phyloP scores from a whole-genome alignment of 2,329 filamentous ascomycete species.

The Aspergillus fumigatiaffinis region DNA sequence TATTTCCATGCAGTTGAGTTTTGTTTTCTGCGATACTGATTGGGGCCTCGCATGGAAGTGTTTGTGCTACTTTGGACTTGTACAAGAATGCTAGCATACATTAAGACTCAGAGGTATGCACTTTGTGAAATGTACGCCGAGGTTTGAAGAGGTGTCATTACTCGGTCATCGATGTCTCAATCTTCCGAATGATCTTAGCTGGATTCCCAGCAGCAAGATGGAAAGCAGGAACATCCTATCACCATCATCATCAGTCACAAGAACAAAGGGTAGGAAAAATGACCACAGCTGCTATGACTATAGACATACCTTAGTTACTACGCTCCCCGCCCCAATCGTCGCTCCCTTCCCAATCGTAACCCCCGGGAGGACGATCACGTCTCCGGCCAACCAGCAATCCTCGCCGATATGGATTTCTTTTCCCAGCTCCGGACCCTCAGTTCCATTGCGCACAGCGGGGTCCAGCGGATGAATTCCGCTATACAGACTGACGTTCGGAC shows the following conservation, averaged over 20 bases:
- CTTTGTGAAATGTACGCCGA: neutral
- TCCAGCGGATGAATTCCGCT: slow-evolving; percentile 74
- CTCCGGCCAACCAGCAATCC: slow-evolving; percentile 77
- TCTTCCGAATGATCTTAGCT: slow-evolving; percentile 35
- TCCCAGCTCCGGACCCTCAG: slow-evolving; percentile 69
- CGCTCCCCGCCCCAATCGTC: slow-evolving; percentile 74
- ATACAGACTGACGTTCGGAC: slow-evolving; percentile 73
- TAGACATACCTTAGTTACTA: slow-evolving; percentile 66
- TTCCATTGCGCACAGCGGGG: slow-evolving; percentile 68
- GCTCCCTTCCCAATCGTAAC: slow-evolving; percentile 72
- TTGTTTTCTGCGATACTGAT: neutral
- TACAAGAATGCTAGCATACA: neutral
- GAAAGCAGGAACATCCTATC: slow-evolving; percentile 40
- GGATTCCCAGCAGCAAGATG: slow-evolving; percentile 42
- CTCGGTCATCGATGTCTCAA: slow-evolving; percentile 34
- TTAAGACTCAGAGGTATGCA: neutral
- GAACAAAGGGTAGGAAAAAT: neutral
- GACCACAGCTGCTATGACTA: neutral
- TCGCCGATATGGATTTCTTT: slow-evolving; percentile 71
- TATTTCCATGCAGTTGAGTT: neutral
- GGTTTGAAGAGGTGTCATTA: neutral
- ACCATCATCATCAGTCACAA: slow-evolving; percentile 1
- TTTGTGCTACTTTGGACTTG: neutral
- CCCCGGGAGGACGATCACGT: slow-evolving; percentile 67
- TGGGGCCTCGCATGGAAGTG: neutral